Conservation (phyloP, 805 yeast species). For the Yarrowia deformans region DNA sequence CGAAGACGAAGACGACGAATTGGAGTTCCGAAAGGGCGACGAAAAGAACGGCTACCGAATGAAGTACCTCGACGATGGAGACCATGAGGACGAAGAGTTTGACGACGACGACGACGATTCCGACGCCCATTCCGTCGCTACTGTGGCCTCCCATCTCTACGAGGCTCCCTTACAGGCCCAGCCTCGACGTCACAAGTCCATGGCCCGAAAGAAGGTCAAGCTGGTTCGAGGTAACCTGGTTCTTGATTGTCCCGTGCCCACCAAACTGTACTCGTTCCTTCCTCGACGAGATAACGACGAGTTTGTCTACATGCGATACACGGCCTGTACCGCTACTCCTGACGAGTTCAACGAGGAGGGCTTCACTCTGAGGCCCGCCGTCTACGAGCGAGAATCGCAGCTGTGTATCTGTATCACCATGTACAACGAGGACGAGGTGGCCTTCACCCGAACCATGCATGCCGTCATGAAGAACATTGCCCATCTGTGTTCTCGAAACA, state of each 20-base stretch:
- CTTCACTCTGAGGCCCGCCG: slow-evolving; percentile 84
- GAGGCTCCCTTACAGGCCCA: slow-evolving; percentile 48
- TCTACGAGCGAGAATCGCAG: slow-evolving; percentile 89
- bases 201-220: slow-evolving; percentile 74
- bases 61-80: slow-evolving; percentile 38
- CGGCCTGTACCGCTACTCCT: slow-evolving; percentile 95
- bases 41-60: slow-evolving; percentile 36
- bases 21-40: slow-evolving; percentile 26
- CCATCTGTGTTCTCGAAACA: slow-evolving; percentile 79
- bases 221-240: slow-evolving; percentile 84
- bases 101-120: slow-evolving; percentile 35
- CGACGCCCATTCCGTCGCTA: slow-evolving; percentile 41
- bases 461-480: slow-evolving; percentile 93
- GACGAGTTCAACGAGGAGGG: slow-evolving; percentile 82
- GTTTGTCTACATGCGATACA: slow-evolving; percentile 93
- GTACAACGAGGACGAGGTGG: slow-evolving; percentile 94
- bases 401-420: slow-evolving; percentile 90
- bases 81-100: slow-evolving; percentile 2
- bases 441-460: slow-evolving; percentile 92
- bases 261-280: slow-evolving; percentile 80
- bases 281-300: slow-evolving; percentile 92
- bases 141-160: slow-evolving; percentile 44
- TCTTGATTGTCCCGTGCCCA: slow-evolving; percentile 92
- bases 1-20: slow-evolving; percentile 26
- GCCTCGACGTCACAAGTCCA: slow-evolving; percentile 72